These are phyloP conservation scores for Amphibolis antarctica DNA, from an alignment of 106 monocot species.

Conservation along the genomic window DNA sequence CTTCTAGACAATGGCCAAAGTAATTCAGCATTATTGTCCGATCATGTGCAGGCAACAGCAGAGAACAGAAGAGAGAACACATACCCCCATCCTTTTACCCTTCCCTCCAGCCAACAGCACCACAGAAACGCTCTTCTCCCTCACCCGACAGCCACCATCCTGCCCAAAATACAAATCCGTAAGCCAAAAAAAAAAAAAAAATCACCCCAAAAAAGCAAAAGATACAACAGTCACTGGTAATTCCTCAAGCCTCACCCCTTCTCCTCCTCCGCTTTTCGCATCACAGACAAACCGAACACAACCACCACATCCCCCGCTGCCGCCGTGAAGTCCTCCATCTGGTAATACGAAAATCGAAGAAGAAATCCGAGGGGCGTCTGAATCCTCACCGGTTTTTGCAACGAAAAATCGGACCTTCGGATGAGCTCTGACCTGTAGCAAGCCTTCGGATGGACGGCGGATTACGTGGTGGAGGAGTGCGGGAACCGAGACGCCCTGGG, in stretches of 20 bases:
- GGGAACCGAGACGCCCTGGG: background rate
- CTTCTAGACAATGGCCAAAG: too few relatives aligned
- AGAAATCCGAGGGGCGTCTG: background rate
- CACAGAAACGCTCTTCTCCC: conserved; percentile 85
- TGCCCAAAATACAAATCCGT: background rate
- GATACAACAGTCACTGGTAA: background rate
- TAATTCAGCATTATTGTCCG: too few relatives aligned
- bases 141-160: conserved; percentile 27
- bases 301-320: background rate
- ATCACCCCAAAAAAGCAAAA: background rate
- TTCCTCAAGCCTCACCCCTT: background rate
- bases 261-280: background rate
- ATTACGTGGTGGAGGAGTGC: background rate
- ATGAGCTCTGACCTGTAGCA: background rate
- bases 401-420: background rate
- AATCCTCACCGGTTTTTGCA: too few relatives aligned
- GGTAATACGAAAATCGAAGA: background rate
- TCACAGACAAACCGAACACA: background rate
- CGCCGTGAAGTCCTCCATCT: conserved; percentile 1
- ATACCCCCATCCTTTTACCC: conserved; percentile 94
- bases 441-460: background rate
- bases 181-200: background rate
- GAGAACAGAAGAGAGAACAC: background rate
- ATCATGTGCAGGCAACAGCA: background rate
- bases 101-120: conserved; percentile 79